A percentile compares a stretch with the other conserved stretches of the same genome.
Conservation (phyloP, 2,329 filamentous ascomycete genomes). For the Cytospora chrysosperma region DNA sequence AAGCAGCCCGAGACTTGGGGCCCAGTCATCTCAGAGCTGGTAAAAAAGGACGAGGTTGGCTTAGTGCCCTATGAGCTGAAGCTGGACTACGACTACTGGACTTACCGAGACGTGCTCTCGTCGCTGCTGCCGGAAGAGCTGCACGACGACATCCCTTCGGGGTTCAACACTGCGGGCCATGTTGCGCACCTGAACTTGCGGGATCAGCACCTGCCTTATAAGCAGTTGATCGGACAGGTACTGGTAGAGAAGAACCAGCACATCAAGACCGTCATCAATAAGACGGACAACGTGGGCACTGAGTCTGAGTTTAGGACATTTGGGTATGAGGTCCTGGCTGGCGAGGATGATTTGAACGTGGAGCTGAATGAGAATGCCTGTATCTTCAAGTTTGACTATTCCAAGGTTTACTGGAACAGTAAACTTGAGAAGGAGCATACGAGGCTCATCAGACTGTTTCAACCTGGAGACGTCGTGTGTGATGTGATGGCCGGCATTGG, state of each 20-base stretch:
- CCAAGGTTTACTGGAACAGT: slow-evolving; percentile 97
- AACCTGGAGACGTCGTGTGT: slow-evolving; percentile 83
- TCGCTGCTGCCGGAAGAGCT: slow-evolving; percentile 78
- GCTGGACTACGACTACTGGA: slow-evolving; percentile 85
- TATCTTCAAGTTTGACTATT: slow-evolving; percentile 88
- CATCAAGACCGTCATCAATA: slow-evolving; percentile 92
- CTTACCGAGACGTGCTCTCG: slow-evolving; percentile 78
- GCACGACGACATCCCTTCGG: slow-evolving; percentile 76
- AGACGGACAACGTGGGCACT: slow-evolving; percentile 81
- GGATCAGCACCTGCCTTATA: slow-evolving; percentile 80
- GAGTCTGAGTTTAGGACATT: slow-evolving; percentile 90
- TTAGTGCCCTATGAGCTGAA: slow-evolving; percentile 73
- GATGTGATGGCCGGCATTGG: slow-evolving; percentile 98
- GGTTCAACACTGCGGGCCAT: slow-evolving; percentile 87
- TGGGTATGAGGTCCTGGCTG: slow-evolving; percentile 83
- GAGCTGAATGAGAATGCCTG: slow-evolving; percentile 79
- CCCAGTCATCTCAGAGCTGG: slow-evolving; percentile 63
- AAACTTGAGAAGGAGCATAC: slow-evolving; percentile 87
- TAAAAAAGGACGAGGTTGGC: slow-evolving; percentile 65
- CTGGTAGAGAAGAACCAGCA: slow-evolving; percentile 84
- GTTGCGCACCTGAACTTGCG: slow-evolving; percentile 92
- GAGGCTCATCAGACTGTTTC: slow-evolving; percentile 72
- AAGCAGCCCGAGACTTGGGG: slow-evolving; percentile 74
- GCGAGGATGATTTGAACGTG: slow-evolving; percentile 79
- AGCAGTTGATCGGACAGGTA: slow-evolving; percentile 79